Evolutionary conservation across 2,329 filamentous ascomycete species (phyloP).

Genomic region (Plectosphaerella sp.): DNA sequence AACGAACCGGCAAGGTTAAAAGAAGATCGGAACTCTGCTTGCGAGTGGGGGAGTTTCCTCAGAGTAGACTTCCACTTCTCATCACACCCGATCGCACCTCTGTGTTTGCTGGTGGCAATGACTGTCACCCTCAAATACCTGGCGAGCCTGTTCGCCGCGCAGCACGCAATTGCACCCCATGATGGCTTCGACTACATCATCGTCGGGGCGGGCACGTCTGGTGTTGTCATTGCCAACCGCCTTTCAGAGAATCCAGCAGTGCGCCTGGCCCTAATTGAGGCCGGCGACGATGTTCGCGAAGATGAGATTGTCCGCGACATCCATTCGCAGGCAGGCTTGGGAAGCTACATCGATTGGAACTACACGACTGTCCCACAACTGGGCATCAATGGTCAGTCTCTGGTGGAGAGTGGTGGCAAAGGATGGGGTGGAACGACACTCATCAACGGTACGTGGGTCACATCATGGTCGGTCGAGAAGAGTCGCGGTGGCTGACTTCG

Average conservation of each 20-base stretch:
- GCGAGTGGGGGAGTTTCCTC: no score
- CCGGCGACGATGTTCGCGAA: conserved; percentile 26
- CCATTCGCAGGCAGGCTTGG: conserved; percentile 17
- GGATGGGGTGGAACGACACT: conserved; percentile 34
- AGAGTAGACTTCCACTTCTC: no score
- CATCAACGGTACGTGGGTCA: conserved; percentile 28
- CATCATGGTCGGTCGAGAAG: no score
- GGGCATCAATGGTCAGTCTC: conserved; percentile 22
- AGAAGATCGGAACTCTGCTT: no score
- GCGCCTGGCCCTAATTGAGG: conserved; percentile 30
- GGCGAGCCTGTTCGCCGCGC: no score
- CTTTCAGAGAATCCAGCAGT: conserved; percentile 25
- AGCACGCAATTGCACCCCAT: no score
- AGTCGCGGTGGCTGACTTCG: no score
- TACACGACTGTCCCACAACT: conserved; percentile 26
- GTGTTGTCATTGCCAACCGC: conserved; percentile 30
- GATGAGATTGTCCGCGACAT: conserved; percentile 25
- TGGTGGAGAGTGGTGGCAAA: conserved; percentile 27
- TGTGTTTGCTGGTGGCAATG: no score
- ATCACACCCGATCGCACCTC: no score
- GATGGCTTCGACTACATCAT: conserved; percentile 29
- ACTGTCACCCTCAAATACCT: no score
- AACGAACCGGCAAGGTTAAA: no score
- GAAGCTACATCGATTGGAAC: conserved; percentile 27
- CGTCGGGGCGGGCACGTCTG: conserved; percentile 30